Conservation (phyloP, 2,329 filamentous ascomycete genomes). For the Rutstroemia sp. region DNA sequence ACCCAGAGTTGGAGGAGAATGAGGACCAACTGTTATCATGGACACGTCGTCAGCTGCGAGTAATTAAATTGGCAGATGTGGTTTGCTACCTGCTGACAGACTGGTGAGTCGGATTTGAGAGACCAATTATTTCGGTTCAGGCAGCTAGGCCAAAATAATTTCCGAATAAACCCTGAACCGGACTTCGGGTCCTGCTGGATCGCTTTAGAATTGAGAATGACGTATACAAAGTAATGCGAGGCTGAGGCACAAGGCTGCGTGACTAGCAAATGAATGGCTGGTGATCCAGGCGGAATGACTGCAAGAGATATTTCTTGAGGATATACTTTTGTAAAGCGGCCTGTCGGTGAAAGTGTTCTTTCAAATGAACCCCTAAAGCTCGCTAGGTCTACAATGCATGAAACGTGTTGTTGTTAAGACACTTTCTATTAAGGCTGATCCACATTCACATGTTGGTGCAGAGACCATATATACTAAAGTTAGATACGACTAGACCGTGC, state of each 20-base stretch:
- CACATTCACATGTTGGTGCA: constrained; percentile 6
- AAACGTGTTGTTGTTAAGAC: neutral
- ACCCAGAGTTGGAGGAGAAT: neutral
- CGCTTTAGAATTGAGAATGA: neutral
- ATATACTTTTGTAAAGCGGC: neutral
- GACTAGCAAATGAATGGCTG: too few relatives aligned
- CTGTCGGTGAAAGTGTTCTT: neutral
- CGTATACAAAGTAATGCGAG: neutral
- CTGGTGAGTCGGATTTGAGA: neutral
- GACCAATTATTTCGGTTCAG: neutral
- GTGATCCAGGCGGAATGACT: too few relatives aligned
- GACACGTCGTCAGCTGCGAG: constrained; percentile 7
- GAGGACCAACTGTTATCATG: constrained; percentile 1
- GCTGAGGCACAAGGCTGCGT: neutral
- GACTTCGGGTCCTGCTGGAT: neutral
- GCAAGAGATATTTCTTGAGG: neutral
- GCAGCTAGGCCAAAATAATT: neutral
- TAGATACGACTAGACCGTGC: neutral
- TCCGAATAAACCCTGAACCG: neutral
- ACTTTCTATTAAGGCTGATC: neutral
- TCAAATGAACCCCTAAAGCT: neutral
- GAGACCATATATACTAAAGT: neutral
- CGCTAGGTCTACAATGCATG: neutral
- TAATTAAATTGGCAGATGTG: neutral
- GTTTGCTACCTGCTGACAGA: neutral